Base-by-base conservation (phyloP, 2,329 filamentous ascomycete species). In the Sporothrix globosa region DNA sequence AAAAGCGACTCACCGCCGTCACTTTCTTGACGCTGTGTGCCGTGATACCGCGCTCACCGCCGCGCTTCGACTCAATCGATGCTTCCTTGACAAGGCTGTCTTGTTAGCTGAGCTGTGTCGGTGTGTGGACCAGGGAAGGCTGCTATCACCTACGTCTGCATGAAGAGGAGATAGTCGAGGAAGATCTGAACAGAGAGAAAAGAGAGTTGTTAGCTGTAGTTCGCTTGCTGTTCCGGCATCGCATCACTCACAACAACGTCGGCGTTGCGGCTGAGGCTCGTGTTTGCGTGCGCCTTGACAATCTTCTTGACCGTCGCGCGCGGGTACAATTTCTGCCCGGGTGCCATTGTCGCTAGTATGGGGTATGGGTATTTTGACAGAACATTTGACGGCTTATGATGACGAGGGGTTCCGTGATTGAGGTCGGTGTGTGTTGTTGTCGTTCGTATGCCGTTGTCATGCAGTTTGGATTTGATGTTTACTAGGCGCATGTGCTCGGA, bases 291-390 rank as follows among this genome's bases (percentile, higher is more conserved):
- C 21, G 92, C 93, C 81, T 97, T 97, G 76, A 96, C 85, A 72
- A 96, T 95, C 80, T 93, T 94, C 80, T 93, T 96, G 75, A 97
- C 85, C 0, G 92, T 96, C 21, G 88, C 89, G 73, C 93, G 90
- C 13, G 93, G 93, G 77, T 97, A 97, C 17, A 92, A 84, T 75
- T 93, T 95, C 77, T 90, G 89, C 27, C 88, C 84, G 14, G 86
- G 82, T 67, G 86, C 88, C 86, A 89, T 90, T 11, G 52, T 41
- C 21, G 27, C 14, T 50, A 41, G 1, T 19, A 6, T 10, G 3
- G 7, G n/a, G 6, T 17, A 9, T n/a, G 19, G 14, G 46, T 24
- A 6, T 50, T 63, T 50, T 19, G 41, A 44, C 41, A 17, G 41
- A 44, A 4, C 17, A 4, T 17, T 14, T 2, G 14, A 5, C 41